Conservation (phyloP, 2,329 filamentous ascomycete species). For the Ceratocystis diversiconidia region DNA sequence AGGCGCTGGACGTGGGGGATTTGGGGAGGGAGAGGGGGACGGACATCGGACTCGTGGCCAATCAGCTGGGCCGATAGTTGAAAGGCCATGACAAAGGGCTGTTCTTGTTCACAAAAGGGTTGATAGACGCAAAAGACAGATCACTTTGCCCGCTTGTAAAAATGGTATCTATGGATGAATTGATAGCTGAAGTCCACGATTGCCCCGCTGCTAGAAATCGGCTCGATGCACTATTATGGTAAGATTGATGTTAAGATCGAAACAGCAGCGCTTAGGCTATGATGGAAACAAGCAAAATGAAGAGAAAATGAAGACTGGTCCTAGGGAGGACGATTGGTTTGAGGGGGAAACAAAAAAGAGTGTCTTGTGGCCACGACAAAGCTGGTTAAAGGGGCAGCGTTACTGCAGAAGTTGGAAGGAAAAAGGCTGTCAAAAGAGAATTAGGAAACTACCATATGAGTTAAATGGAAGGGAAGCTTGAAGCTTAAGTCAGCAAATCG, state of each 20-base stretch:
- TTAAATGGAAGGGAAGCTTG: neutral
- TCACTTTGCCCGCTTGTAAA: no score
- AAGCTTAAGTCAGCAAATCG: constrained; percentile 6
- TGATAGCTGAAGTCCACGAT: no score
- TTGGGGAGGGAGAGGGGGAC: constrained; percentile 22
- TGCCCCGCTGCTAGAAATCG: no score
- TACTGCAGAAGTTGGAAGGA: neutral
- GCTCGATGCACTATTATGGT: no score
- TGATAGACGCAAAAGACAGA: neutral
- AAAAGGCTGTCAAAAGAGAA: no score
- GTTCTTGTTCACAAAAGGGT: neutral
- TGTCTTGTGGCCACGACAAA: neutral
- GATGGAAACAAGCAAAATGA: neutral
- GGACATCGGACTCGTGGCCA: constrained; percentile 88
- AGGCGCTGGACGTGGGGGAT: constrained; percentile 17
- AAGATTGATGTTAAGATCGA: neutral
- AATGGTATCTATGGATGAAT: no score
- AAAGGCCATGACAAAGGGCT: constrained; percentile 40
- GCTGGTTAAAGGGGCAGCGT: neutral
- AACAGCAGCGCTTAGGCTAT: neutral
- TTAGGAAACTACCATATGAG: no score
- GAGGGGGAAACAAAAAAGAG: neutral
- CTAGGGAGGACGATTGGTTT: neutral
- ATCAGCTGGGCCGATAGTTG: constrained; percentile 82
- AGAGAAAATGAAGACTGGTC: neutral